Base-by-base conservation (phyloP, 2,329 filamentous ascomycete species). In the Pestalotiopsis sp. region DNA sequence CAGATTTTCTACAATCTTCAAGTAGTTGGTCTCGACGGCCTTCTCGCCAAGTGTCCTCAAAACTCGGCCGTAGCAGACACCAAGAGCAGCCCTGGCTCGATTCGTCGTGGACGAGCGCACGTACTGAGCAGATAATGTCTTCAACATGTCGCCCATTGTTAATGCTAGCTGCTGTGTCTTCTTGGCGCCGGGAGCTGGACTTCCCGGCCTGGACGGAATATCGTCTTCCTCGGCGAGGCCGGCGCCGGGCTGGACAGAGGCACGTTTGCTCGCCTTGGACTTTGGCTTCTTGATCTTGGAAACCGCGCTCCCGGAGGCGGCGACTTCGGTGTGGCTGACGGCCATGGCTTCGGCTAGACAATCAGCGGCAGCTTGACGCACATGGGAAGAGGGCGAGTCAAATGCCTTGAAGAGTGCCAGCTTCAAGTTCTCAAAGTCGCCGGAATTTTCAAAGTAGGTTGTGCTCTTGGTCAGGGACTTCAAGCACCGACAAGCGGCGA, bases 371-470 rank as follows among this genome's bases (percentile, higher is more conserved):
- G 94, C 93, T 79, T 95, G 92, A 69, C 96, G 88, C 64, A 97
- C 93, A 35, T 90, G 86, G 0, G 90, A 81, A 62, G 91, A 92
- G 1, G 89, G 80, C 44, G 91, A 94, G 73, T 99, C 96, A 68
- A 97, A 91, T 0, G 91, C 88, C 79, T 97, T 98, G 86, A 94
- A 96, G 17, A 97, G 82, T 5, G 91, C 89, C 40, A 87, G 88
- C 79, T 95, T 94, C 22, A 98, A 81, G 77, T 92, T 94, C 72
- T 99, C 96, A 75, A 97, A 97, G 76, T 99, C 96, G 77, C 86
- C 91, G 14, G 91, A 89, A 75, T 97, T 97, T 75, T 94, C 91
- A 76, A 98, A 98, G 77, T 93, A 97, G 0, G 87, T 80, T 0
- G 94, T 98, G 69, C 87, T 83, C 67, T 87, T 90, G 24, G 92